These are phyloP conservation scores for Kodamaea leandrae DNA, from an alignment of 805 yeast species.

Conservation along the genomic window DNA sequence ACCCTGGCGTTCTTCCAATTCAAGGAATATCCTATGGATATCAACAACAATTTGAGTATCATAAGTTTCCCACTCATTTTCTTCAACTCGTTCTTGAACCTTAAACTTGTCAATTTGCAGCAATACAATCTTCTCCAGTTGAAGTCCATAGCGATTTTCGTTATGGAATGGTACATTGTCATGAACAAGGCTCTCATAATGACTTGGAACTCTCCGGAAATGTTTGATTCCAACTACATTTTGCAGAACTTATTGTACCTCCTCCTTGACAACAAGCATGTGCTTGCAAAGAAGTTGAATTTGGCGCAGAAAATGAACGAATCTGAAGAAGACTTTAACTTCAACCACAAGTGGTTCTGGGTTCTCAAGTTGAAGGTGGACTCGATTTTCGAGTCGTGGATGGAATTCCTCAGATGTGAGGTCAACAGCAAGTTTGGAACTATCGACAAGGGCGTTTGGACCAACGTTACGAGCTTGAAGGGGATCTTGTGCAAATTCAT, in stretches of 20 bases:
- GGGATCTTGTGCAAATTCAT: conserved; percentile 16
- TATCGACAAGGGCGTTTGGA: conserved; percentile 10
- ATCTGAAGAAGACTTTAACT: conserved; percentile 19
- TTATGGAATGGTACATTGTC: conserved; percentile 45
- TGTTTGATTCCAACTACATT: conserved; percentile 21
- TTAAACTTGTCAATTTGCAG: conserved; percentile 24
- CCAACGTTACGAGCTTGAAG: conserved; percentile 16
- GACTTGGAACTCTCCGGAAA: conserved; percentile 24
- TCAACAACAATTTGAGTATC: conserved; percentile 53
- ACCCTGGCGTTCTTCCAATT: conserved; percentile 17
- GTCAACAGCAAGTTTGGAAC: conserved; percentile 6
- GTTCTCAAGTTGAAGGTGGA: conserved; percentile 21
- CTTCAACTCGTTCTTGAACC: conserved; percentile 29
- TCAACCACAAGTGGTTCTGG: conserved; percentile 29
- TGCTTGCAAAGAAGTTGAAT: conserved; percentile 6
- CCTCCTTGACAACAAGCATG: conserved; percentile 41
- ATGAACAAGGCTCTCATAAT: conserved; percentile 39
- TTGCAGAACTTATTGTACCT: conserved; percentile 48
- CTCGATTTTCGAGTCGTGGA: conserved; percentile 25
- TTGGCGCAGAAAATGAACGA: conserved; percentile 1
- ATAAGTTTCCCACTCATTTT: conserved; percentile 49
- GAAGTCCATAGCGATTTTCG: conserved; percentile 34
- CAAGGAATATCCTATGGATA: conserved; percentile 14
- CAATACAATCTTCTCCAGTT: conserved; percentile 25
- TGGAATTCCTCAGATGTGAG: conserved; percentile 16